Evolutionary conservation across 2,329 filamentous ascomycete species (phyloP).

Genomic region (Stemphylium beticola): DNA sequence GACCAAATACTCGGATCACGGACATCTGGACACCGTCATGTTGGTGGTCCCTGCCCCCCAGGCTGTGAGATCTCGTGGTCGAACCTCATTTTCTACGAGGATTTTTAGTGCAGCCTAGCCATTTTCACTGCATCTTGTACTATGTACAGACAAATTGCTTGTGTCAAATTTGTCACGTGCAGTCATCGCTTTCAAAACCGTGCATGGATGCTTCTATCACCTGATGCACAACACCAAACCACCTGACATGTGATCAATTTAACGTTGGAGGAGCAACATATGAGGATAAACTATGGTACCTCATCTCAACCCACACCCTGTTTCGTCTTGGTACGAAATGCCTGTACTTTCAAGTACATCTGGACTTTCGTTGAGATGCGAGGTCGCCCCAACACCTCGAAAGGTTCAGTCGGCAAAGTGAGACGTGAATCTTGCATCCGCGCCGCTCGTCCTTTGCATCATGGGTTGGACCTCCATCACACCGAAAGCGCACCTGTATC

Average conservation of each 20-base stretch:
- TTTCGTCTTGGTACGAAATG: conserved; percentile 5
- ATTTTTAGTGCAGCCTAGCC: neutral
- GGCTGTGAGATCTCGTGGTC: neutral
- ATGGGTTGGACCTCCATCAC: neutral
- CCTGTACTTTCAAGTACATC: neutral
- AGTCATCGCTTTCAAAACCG: neutral
- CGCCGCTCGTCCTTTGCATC: neutral
- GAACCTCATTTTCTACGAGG: neutral
- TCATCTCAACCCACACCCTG: conserved; percentile 19
- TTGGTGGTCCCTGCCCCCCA: conserved; percentile 1
- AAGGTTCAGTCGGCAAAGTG: too few species aligned
- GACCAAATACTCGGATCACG: conserved; percentile 9
- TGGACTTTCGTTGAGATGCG: conserved; percentile 3
- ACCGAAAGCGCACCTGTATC: neutral
- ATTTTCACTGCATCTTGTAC: conserved; percentile 1
- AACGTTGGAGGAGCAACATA: conserved; percentile 13
- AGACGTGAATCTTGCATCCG: neutral
- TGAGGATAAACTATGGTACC: conserved; percentile 19
- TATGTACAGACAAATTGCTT: neutral
- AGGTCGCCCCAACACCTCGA: neutral
- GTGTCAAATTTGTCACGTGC: neutral
- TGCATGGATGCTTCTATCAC: neutral
- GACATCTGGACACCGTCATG: conserved; percentile 6
- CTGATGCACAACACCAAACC: conserved; percentile 9
- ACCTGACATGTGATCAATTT: conserved; percentile 21